These are phyloP conservation scores for Neofusicoccum sp. DNA, from an alignment of 2,329 filamentous ascomycete species.

Conservation along the genomic window DNA sequence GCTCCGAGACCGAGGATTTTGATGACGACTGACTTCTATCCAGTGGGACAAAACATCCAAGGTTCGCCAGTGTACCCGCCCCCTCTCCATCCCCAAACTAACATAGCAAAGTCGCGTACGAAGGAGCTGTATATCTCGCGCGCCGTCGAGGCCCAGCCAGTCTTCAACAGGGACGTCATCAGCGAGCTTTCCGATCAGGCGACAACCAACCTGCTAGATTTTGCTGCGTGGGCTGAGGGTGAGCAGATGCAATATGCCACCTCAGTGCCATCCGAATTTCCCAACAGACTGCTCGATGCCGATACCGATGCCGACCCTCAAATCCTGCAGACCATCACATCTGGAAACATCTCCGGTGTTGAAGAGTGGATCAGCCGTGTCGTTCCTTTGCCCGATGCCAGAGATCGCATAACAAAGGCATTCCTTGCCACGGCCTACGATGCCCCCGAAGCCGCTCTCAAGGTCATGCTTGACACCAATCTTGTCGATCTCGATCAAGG, in stretches of 20 bases:
- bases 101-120: constrained; percentile 72
- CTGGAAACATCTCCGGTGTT: constrained; percentile 76
- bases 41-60: constrained; percentile 99
- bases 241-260: constrained; percentile 75
- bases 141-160: constrained; percentile 95
- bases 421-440: constrained; percentile 90
- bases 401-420: constrained; percentile 81
- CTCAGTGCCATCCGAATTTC: constrained; percentile 32
- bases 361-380: constrained; percentile 80
- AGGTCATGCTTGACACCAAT: constrained; percentile 75
- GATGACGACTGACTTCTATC: constrained; percentile 39
- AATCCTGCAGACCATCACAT: constrained; percentile 81
- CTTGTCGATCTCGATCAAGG: constrained; percentile 89
- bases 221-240: constrained; percentile 95
- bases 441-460: constrained; percentile 74
- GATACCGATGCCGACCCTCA: constrained; percentile 89
- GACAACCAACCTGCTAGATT: constrained; percentile 91
- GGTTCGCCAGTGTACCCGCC: constrained; percentile 45
- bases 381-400: constrained; percentile 60
- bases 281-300: constrained; percentile 53
- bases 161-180: constrained; percentile 96
- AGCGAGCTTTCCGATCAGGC: constrained; percentile 96
- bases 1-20: background rate
- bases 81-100: background rate
- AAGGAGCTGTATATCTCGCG: constrained; percentile 96